Base-by-base conservation (phyloP, 2,329 filamentous ascomycete genomes). In the Knufia petricola region DNA sequence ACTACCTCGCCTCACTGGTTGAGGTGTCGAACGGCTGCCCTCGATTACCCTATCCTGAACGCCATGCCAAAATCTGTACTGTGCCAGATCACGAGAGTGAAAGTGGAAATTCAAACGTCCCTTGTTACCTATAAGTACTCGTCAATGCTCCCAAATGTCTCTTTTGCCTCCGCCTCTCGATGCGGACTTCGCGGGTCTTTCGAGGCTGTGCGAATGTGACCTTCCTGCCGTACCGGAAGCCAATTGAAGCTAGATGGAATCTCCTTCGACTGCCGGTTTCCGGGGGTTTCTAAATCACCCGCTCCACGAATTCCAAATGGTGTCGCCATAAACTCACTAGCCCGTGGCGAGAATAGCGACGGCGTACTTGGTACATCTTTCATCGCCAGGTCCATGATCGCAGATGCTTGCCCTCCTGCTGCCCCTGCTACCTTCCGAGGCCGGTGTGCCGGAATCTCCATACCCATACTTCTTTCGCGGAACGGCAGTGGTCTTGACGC, bases 331-430 rank as follows among this genome's bases (percentile, higher is more conserved):
- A 72, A 73, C 34, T 66, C 66, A 6, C 63, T 65, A 2, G 68
- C 68, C 36, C 69, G 61, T 2, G 70, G 70, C 2, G 70, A 73
- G 46, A 73, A 67, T 8, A 72, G 47, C 2, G 63, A 66, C 12
- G 63, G 60, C 2, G 60, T 62, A 23, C 62, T 57, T 3, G 68
- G 64, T 9, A 60, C 55, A 51, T 68, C 65, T 34, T 66, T 63
- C 53, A 64, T 61, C 41, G 67, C 65, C 3, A 66, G 52, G 50
- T 67, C 64, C 50, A 65, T 64, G 31, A 64, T 60, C 4, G 61
- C 56, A 12, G 65, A 59, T 8, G 57, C 56, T 46, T 60, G 58
- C 17, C 26, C 38, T 10, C 28, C 17, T n/a, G 26, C 39, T 7
- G 34, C 42, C 3, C 46, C 37, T 19, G 23, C 49, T 52, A 58